Evolutionary conservation across 2,329 filamentous ascomycete genomes (phyloP).

Genomic region (Ophiosphaerella narmari): DNA sequence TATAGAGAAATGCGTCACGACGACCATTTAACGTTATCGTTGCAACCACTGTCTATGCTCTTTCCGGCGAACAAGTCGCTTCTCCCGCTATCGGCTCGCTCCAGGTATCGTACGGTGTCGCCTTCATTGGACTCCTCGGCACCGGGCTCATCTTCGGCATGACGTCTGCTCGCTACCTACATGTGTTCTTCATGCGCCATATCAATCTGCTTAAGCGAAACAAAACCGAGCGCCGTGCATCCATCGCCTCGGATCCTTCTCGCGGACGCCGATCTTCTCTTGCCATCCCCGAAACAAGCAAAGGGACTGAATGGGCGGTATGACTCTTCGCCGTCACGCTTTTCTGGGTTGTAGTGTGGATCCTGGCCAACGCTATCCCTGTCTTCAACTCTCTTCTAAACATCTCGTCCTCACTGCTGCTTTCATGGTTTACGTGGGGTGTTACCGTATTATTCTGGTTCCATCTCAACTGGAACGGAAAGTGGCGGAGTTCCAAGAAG

Average conservation of each 20-base stretch:
- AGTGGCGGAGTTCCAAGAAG: constrained; percentile 23
- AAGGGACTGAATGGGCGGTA: constrained; percentile 21
- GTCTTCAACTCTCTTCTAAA: constrained; percentile 34
- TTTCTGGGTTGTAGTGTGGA: constrained; percentile 35
- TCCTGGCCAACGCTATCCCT: constrained; percentile 34
- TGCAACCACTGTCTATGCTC: constrained; percentile 26
- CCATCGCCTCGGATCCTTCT: constrained; percentile 10
- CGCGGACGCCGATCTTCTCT: constrained; percentile 22
- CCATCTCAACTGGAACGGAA: constrained; percentile 33
- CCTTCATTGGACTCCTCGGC: constrained; percentile 28
- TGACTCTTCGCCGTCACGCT: constrained; percentile 29
- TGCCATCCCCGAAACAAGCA: constrained; percentile 16
- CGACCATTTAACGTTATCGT: constrained; percentile 29
- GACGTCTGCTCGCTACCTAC: constrained; percentile 28
- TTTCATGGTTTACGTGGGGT: constrained; percentile 36
- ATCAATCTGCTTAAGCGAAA: constrained; percentile 18
- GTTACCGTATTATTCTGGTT: constrained; percentile 37
- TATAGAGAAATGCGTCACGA: constrained; percentile 31
- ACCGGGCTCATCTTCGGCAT: constrained; percentile 31
- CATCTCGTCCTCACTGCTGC: constrained; percentile 28
- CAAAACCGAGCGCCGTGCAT: constrained; percentile 7
- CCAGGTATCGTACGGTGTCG: constrained; percentile 25
- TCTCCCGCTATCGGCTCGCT: constrained; percentile 30
- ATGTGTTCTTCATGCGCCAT: constrained; percentile 29
- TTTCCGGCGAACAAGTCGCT: constrained; percentile 32